These are phyloP conservation scores for Claviceps cyperi DNA, from an alignment of 2,329 filamentous ascomycete genomes.

Conservation along the genomic window DNA sequence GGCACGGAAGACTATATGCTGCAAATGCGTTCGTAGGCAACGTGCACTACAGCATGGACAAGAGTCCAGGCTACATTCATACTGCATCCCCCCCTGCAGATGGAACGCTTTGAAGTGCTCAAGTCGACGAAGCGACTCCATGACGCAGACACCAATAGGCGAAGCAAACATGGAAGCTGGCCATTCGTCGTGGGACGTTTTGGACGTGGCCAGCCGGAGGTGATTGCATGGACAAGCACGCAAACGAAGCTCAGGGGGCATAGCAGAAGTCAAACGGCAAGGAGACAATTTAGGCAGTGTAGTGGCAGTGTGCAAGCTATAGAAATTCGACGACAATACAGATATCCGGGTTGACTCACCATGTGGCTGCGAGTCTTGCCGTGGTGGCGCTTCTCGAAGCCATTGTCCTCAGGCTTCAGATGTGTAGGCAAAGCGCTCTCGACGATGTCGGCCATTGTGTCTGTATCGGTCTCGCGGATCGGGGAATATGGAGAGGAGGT, in stretches of 20 bases:
- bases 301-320: not conserved
- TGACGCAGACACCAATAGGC: not conserved
- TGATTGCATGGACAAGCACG: not conserved
- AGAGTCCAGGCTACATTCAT: not conserved
- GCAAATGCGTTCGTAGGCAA: not conserved
- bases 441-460: conserved; percentile 52
- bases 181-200: not conserved
- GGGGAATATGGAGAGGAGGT: not conserved
- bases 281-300: not conserved
- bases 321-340: too few relatives aligned
- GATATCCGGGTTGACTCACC: conserved; percentile 39
- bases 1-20: not conserved
- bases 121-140: not conserved
- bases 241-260: not conserved
- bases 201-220: not conserved
- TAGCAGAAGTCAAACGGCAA: not conserved
- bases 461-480: conserved; percentile 6
- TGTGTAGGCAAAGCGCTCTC: conserved; percentile 72
- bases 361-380: conserved; percentile 78
- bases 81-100: not conserved
- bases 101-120: too few relatives aligned
- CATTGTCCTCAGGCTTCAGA: conserved; percentile 51
- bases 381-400: conserved; percentile 53
- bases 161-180: not conserved
- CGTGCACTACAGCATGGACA: not conserved